Evolutionary conservation across 2,329 filamentous ascomycete genomes (phyloP), one percentile per base, ranked within the genome.

Genomic region (Penicillium brevicompactum): DNA sequence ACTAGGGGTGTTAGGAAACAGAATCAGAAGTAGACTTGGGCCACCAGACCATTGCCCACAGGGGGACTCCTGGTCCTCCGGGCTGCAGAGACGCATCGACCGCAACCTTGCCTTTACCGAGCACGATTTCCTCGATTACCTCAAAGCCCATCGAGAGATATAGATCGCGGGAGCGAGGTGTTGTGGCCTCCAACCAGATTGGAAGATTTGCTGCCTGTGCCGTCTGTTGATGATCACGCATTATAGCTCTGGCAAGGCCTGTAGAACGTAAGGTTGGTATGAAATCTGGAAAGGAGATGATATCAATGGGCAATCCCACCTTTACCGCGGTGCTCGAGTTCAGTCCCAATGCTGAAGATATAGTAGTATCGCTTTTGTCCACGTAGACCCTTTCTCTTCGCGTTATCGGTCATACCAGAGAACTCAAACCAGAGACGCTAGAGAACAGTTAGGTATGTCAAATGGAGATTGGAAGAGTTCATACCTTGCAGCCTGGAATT

Each of bases 41-140:
- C 60, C 63, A 64, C 64, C 64, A 66, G 2, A 66, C 57, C 64
- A 66, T 66, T n/a, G 61, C 63, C 58, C 59, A 66, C 5, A 66
- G 34, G 1, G 61, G 45, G 9, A 66, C 44, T 1, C 64, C 63
- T 8, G 60, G 46, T 2, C 64, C 64, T 11, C 49, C 56, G 16
- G 52, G 38, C 40, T 63, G 52, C 14, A 55, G 16, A 5, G 18
- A 56, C 11, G 61, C 58, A 48, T 66, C 60, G 2, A 49, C 49
- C 46, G 49, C 51, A 9, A 65, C 64, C 34, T 65, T 65, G 5
- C 58, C 58, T 21, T 64, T 63, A 1, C 64, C 64, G 5, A 66
- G 53, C 4, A 54, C 34, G 16, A 66, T 59, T 34, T 61, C 38
- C 8, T 66, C 63, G 8, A 65, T 38, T n/a, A 63, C 63, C 31